Percentiles rank a stretch among this genome's conserved stretches.
phyloP scores from a whole-genome alignment of 2,329 filamentous ascomycete genomes.

The Trichoderma guizhouense region DNA sequence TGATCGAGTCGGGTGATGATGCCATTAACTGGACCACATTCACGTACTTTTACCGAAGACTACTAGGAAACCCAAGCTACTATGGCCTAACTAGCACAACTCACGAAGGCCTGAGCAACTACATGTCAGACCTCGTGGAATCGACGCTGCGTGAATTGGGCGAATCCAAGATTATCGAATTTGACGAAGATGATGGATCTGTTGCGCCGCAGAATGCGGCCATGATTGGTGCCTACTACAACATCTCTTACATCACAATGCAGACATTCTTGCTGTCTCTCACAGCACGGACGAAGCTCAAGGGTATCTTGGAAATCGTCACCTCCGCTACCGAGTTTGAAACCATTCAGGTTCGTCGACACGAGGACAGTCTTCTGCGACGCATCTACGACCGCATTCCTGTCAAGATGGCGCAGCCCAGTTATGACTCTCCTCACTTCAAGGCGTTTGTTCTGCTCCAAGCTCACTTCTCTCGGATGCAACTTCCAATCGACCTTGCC shows the following conservation, averaged over 20 bases:
- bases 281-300: constrained; percentile 84
- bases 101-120: constrained; percentile 89
- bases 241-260: constrained; percentile 99
- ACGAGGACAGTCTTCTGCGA: constrained; percentile 82
- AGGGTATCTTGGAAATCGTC: constrained; percentile 94
- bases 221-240: constrained; percentile 99
- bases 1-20: constrained; percentile 91
- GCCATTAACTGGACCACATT: constrained; percentile 98
- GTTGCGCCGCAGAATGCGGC: constrained; percentile 89
- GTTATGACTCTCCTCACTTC: constrained; percentile 93
- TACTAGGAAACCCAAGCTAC: constrained; percentile 94
- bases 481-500: constrained; percentile 88
- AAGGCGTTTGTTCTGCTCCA: constrained; percentile 97
- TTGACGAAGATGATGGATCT: constrained; percentile 89
- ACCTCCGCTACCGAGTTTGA: constrained; percentile 97
- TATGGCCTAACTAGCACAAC: constrained; percentile 87
- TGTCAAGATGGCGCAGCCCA: constrained; percentile 86
- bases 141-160: constrained; percentile 84
- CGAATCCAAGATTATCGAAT: constrained; percentile 92
- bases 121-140: constrained; percentile 92
- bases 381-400: constrained; percentile 93
- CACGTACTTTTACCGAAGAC: constrained; percentile 93
- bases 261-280: constrained; percentile 95
- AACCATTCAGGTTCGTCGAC: constrained; percentile 85
- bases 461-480: constrained; percentile 96